phyloP scores from a whole-genome alignment of 352 stramenopile species.

The Globisporangium megalacanthum region DNA sequence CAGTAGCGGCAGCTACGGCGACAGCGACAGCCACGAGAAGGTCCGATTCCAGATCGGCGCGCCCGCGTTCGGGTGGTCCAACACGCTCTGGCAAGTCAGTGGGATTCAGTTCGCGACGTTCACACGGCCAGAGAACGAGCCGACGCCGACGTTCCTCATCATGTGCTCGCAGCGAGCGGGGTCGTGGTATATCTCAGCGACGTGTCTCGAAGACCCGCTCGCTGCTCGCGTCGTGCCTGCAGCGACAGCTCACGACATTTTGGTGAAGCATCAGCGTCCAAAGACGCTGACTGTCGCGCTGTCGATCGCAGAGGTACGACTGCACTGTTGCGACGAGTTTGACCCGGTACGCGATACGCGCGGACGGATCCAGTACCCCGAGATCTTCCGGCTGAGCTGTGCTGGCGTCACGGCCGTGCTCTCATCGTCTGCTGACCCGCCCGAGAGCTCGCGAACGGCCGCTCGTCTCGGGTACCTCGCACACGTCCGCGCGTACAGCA shows the following conservation, averaged over 20 bases:
- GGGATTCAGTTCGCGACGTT: conserved; percentile 83
- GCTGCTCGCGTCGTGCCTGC: conserved; percentile 4
- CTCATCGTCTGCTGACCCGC: conserved; percentile 39
- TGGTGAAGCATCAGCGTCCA: conserved; percentile 4
- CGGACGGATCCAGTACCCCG: conserved; percentile 45
- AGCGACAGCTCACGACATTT: background rate
- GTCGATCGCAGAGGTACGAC: conserved; percentile 29
- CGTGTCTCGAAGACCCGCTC: conserved; percentile 55
- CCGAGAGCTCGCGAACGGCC: conserved; percentile 38
- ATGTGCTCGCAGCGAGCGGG: conserved; percentile 61
- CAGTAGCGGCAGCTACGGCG: conserved; percentile 1
- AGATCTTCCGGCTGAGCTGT: conserved; percentile 44
- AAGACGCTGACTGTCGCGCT: conserved; percentile 33
- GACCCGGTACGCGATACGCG: conserved; percentile 25
- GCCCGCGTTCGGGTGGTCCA: conserved; percentile 64
- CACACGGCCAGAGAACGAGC: conserved; percentile 11
- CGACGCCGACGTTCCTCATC: conserved; percentile 52
- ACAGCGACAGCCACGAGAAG: conserved; percentile 11
- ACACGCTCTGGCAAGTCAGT: conserved; percentile 70
- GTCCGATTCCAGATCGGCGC: conserved; percentile 68
- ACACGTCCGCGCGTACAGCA: conserved; percentile 59
- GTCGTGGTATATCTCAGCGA: conserved; percentile 61
- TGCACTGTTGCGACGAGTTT: conserved; percentile 71
- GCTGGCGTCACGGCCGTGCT: conserved; percentile 38
- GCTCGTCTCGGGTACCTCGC: conserved; percentile 57